Percentiles rank a stretch among this genome's conserved stretches.
phyloP scores from a whole-genome alignment of 1,139 yeast genomes.

The Kluyveromyces sp. region DNA sequence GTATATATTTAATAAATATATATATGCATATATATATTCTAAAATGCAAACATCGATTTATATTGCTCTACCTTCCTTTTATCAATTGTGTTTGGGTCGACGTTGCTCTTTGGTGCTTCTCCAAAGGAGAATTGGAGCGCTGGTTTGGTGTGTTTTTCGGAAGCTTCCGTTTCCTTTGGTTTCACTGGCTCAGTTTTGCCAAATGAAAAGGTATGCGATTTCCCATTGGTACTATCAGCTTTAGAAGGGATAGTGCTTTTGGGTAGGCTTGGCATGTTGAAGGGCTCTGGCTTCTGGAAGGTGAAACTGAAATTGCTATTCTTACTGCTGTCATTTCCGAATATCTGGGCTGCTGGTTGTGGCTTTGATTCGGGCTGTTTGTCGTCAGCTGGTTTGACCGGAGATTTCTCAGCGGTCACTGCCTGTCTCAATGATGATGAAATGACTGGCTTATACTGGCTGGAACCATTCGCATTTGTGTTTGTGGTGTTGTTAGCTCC shows the following conservation, averaged over 20 bases:
- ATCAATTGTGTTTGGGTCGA: conserved; percentile 12
- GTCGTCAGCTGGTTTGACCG: conserved; percentile 6
- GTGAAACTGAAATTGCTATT: conserved; percentile 10
- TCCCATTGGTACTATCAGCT: not conserved
- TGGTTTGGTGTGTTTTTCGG: not conserved
- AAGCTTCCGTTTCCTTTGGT: not conserved
- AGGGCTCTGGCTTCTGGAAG: conserved; percentile 4
- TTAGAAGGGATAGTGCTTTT: too few relatives aligned
- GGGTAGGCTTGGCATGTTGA: not conserved
- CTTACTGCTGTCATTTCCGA: not conserved
- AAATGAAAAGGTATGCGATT: not conserved
- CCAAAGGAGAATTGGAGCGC: conserved; percentile 14
- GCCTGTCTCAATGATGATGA: conserved; percentile 33
- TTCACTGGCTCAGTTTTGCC: not conserved
- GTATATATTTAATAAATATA: not conserved
- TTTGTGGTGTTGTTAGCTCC: conserved; percentile 2
- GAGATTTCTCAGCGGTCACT: conserved; percentile 16
- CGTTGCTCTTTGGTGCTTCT: conserved; percentile 16
- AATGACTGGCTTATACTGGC: conserved; percentile 30
- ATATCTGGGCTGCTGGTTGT: not conserved
- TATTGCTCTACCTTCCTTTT: conserved; percentile 18
- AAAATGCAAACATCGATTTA: conserved; percentile 18
- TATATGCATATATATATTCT: conserved; percentile 3
- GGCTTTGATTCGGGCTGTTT: conserved; percentile 1
- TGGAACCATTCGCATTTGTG: conserved; percentile 8